phyloP scores from a whole-genome alignment of 2,329 filamentous ascomycete genomes.

The Domatiomyces globalis region DNA sequence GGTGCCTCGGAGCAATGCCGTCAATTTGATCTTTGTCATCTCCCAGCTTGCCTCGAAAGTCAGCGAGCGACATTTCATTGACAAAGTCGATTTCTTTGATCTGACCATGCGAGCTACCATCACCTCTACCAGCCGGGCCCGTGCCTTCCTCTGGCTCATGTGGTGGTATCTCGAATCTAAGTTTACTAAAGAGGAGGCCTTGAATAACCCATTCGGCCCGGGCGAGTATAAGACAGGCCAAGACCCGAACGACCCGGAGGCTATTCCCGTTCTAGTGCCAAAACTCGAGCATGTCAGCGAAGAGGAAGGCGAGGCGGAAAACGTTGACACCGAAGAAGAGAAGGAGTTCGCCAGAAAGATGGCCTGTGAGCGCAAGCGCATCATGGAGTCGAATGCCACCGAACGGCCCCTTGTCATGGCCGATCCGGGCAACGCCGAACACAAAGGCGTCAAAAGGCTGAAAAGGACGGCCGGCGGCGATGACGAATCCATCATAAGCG shows the following conservation, averaged over 20 bases:
- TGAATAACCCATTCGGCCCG: conserved; percentile 77
- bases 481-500: conserved; percentile 12
- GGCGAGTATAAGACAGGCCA: conserved; percentile 21
- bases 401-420: conserved; percentile 21
- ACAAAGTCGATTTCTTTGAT: conserved; percentile 82
- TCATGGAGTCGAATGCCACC: conserved; percentile 28
- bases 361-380: conserved; percentile 34
- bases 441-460: conserved; percentile 29
- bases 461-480: conserved; percentile 27
- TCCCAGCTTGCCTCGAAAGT: conserved; percentile 81
- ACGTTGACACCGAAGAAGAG: conserved; percentile 36
- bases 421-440: conserved; percentile 23
- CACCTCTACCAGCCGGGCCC: conserved; percentile 68
- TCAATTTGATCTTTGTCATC: conserved; percentile 92
- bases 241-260: conserved; percentile 25
- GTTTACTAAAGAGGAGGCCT: conserved; percentile 73
- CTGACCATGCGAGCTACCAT: conserved; percentile 81
- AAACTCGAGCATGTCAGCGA: conserved; percentile 34
- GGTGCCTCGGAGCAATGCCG: conserved; percentile 79
- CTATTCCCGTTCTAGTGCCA: conserved; percentile 34
- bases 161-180: conserved; percentile 93
- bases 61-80: conserved; percentile 80
- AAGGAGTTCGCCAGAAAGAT: conserved; percentile 36
- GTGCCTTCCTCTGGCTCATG: conserved; percentile 91
- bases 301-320: conserved; percentile 37